phyloP scores from a whole-genome alignment of 495 filamentous ascomycete species.

The Xylaria cubensis region DNA sequence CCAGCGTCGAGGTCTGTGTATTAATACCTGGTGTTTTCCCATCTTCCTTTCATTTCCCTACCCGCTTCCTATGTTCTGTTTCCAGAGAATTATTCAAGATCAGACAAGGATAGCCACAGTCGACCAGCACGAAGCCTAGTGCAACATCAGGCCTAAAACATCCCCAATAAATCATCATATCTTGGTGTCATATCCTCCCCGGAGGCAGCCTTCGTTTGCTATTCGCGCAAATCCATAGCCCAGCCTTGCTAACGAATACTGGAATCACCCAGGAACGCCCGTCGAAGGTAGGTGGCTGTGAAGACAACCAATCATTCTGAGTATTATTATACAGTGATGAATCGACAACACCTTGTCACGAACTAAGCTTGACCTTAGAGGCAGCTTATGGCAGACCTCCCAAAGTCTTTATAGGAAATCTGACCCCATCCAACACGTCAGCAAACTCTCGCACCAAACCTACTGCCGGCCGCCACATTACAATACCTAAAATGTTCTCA shows the following conservation, averaged over 20 bases:
- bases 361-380: slow-evolving; percentile 1
- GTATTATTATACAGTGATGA: not conserved
- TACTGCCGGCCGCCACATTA: too few relatives aligned
- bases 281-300: not conserved
- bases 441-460: not conserved
- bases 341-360: not conserved
- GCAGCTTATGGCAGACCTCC: slow-evolving; percentile 5
- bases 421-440: not conserved
- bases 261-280: slow-evolving; percentile 7
- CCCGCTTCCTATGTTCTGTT: not conserved
- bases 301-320: not conserved
- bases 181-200: not conserved
- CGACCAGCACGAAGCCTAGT: slow-evolving; percentile 9
- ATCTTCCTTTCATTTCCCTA: not conserved
- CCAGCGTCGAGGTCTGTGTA: not conserved
- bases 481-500: too few relatives aligned
- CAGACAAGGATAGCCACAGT: not conserved
- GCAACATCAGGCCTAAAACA: not conserved
- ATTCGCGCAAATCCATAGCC: not conserved
- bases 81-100: not conserved
- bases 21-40: not conserved
- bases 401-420: not conserved
- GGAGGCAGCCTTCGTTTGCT: not conserved
- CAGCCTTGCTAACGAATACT: not conserved
- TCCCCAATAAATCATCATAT: slow-evolving; percentile 3